A percentile compares a stretch with the other conserved stretches of the same genome.
phyloP scores from a whole-genome alignment of 179 eudicot species.

The Drosera spatulata region DNA sequence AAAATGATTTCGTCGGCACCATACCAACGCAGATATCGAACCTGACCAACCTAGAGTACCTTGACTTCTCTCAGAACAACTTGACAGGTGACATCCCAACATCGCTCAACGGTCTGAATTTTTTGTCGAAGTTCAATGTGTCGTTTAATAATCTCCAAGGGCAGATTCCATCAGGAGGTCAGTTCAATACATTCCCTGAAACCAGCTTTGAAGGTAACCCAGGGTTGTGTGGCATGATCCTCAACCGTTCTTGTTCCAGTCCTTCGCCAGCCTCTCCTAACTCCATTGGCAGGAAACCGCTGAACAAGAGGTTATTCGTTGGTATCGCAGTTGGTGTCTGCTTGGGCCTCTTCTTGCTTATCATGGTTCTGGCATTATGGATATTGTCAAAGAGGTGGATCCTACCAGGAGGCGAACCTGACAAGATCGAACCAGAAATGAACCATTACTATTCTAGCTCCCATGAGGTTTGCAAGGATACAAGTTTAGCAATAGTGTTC shows the following conservation, averaged over 20 bases:
- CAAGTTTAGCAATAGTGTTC: conserved; percentile 56
- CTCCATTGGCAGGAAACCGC: conserved; percentile 12
- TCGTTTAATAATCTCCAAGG: conserved; percentile 77
- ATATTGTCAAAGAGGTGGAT: conserved; percentile 60
- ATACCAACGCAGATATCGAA: conserved; percentile 65
- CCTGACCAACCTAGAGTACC: conserved; percentile 56
- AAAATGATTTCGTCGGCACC: conserved; percentile 53
- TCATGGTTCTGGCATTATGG: conserved; percentile 38
- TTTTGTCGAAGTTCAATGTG: conserved; percentile 67
- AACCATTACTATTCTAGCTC: conserved; percentile 39
- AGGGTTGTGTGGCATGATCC: conserved; percentile 40
- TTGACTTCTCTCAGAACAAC: conserved; percentile 58
- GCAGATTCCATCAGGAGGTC: conserved; percentile 80
- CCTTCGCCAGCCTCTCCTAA: conserved; percentile 9
- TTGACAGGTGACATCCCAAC: conserved; percentile 69
- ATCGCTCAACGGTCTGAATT: conserved; percentile 51
- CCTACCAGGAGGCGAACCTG: conserved; percentile 47
- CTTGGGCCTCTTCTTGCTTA: conserved; percentile 36
- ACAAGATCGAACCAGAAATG: conserved; percentile 28
- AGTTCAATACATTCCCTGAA: conserved; percentile 51
- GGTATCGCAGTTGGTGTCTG: conserved; percentile 58
- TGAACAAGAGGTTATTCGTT: conserved; percentile 37
- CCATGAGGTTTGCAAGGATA: conserved; percentile 37
- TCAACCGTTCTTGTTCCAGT: conserved; percentile 29
- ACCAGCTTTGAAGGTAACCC: conserved; percentile 51